A percentile compares a stretch with the other conserved stretches of the same genome.
Evolutionary conservation across 345 rosid species (phyloP).

Genomic region (Eucalyptus guilfoylei): DNA sequence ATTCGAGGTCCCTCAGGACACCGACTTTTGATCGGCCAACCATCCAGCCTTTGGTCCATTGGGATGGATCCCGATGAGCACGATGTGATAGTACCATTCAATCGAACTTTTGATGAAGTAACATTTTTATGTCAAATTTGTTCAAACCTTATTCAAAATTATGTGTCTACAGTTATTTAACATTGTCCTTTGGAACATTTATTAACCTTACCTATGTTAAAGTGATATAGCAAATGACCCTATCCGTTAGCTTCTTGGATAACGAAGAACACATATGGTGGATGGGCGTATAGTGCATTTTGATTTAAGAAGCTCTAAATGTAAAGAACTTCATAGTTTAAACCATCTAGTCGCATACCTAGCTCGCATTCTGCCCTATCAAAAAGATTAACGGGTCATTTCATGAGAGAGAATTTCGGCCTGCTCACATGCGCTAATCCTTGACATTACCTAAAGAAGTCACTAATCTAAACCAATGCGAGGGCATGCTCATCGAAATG

Average conservation of each 20-base stretch:
- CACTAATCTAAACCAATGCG: background rate
- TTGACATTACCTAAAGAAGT: background rate
- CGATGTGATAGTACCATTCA: background rate
- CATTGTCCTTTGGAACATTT: background rate
- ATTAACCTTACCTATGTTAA: background rate
- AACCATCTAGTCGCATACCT: background rate
- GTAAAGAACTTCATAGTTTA: background rate
- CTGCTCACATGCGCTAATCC: background rate
- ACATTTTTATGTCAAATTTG: background rate
- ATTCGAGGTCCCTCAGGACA: background rate
- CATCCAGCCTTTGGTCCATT: background rate
- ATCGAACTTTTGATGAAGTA: background rate
- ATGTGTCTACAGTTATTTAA: background rate
- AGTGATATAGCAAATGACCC: background rate
- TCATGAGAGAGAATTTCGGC: background rate
- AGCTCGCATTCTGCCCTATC: background rate
- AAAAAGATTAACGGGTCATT: background rate
- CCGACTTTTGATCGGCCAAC: background rate
- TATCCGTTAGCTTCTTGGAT: background rate
- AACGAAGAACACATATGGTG: background rate
- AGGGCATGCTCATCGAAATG: background rate
- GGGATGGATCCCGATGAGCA: background rate
- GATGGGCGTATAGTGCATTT: background rate
- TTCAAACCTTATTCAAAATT: background rate
- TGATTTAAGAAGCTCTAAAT: background rate